These are phyloP conservation scores for Cystobasidium onofrii DNA, from an alignment of 768 basidiomycete species.

Conservation along the genomic window DNA sequence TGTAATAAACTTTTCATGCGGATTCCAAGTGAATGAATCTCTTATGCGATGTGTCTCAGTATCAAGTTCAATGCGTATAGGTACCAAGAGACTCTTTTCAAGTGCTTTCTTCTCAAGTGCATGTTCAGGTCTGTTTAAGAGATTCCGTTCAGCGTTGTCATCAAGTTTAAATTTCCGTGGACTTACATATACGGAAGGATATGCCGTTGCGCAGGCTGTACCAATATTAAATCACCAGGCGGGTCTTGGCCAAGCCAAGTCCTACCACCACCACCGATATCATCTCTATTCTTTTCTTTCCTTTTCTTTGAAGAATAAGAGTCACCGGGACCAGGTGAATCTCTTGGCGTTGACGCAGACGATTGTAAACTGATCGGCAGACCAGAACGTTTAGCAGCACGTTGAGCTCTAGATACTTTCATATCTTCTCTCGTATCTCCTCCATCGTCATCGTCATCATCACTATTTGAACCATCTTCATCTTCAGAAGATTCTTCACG, in stretches of 20 bases:
- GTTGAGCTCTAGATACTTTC: slow-evolving; percentile 67
- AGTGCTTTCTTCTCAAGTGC: slow-evolving; percentile 59
- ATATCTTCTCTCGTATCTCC: slow-evolving; percentile 66
- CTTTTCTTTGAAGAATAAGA: slow-evolving; percentile 43
- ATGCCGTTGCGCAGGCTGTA: slow-evolving; percentile 57
- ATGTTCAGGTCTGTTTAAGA: slow-evolving; percentile 53
- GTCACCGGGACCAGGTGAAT: slow-evolving; percentile 40
- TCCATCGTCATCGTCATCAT: slow-evolving; percentile 55
- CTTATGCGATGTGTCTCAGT: slow-evolving; percentile 82
- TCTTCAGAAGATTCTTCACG: slow-evolving; percentile 25
- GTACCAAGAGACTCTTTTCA: slow-evolving; percentile 58
- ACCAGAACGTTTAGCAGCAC: slow-evolving; percentile 49
- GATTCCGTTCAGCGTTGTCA: not conserved
- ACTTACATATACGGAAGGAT: slow-evolving; percentile 60
- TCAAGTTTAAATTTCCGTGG: no score
- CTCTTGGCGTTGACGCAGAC: slow-evolving; percentile 48
- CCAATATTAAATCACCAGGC: slow-evolving; percentile 65
- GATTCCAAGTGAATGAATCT: slow-evolving; percentile 93
- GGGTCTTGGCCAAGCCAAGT: slow-evolving; percentile 82
- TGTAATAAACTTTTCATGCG: slow-evolving; percentile 70
- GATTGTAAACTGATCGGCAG: slow-evolving; percentile 53
- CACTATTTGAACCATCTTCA: slow-evolving; percentile 66
- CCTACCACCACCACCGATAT: slow-evolving; percentile 54
- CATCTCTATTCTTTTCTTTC: slow-evolving; percentile 55
- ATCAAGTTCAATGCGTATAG: slow-evolving; percentile 91